phyloP scores from a whole-genome alignment of 805 yeast species.

The Lipomyces kockii region DNA sequence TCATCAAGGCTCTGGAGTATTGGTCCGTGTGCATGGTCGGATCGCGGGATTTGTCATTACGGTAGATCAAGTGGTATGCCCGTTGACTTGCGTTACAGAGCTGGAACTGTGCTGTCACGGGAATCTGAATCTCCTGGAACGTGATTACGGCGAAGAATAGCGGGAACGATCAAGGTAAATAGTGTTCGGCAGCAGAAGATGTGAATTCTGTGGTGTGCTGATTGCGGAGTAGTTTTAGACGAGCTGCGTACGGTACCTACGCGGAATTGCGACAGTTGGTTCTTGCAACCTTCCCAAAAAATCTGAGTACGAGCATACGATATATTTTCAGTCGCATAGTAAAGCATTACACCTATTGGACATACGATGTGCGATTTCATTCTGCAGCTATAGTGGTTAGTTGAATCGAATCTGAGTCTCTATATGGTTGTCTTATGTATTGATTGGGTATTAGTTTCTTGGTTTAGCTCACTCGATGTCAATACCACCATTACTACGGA shows the following conservation, averaged over 20 bases:
- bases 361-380: not conserved
- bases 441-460: not conserved
- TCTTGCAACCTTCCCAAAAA: not conserved
- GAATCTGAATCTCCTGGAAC: not conserved
- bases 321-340: not conserved
- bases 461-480: slow-evolving; percentile 17
- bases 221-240: too few relatives aligned
- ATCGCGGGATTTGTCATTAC: not conserved
- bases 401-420: not conserved
- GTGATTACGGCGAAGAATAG: not conserved
- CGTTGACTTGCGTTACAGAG: not conserved
- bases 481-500: slow-evolving; percentile 28
- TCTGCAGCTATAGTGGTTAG: not conserved
- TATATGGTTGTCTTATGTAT: not conserved
- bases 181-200: too few relatives aligned
- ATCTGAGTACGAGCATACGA: not conserved
- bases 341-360: not conserved
- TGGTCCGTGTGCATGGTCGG: not conserved
- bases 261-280: not conserved
- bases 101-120: not conserved
- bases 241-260: not conserved
- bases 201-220: too few relatives aligned
- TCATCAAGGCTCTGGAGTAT: too few relatives aligned
- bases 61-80: not conserved
- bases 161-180: too few relatives aligned